phyloP scores from a whole-genome alignment of 441 rosid genomes.

The Eruca vesicaria region DNA sequence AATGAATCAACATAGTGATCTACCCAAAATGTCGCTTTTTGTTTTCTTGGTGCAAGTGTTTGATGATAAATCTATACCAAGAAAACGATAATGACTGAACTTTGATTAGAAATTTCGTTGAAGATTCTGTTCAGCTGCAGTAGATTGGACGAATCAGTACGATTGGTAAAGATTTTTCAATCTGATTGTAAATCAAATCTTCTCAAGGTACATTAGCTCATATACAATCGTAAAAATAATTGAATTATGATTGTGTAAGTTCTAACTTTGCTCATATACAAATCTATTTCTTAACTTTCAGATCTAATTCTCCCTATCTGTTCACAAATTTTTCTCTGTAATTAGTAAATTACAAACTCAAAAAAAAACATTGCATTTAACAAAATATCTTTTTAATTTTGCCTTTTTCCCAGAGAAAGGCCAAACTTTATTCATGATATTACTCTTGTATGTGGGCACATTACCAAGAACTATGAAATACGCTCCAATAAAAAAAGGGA shows the following conservation, averaged over 20 bases:
- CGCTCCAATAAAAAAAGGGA: constrained; percentile 25
- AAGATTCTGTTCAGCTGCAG: not conserved
- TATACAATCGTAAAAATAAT: not conserved
- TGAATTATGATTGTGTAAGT: not conserved
- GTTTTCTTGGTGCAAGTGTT: too few relatives aligned
- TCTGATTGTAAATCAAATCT: not conserved
- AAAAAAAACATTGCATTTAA: not conserved
- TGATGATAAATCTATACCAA: not conserved
- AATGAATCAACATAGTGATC: not conserved
- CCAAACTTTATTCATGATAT: not conserved
- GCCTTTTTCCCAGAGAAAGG: not conserved
- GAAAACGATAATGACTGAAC: not conserved
- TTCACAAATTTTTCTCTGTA: not conserved
- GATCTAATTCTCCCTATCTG: not conserved
- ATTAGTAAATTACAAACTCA: not conserved
- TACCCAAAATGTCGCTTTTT: too few relatives aligned
- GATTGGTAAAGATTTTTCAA: not conserved
- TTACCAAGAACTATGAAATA: constrained; percentile 22
- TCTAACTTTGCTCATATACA: not conserved
- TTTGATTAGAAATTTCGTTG: not conserved
- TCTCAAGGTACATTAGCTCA: not conserved
- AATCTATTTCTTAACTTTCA: not conserved
- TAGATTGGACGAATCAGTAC: not conserved
- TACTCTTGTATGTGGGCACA: constrained; percentile 7
- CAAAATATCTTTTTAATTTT: not conserved